Evolutionary conservation across 805 yeast genomes (phyloP), one percentile per base, ranked within the genome.

Genomic region (Candida anglica): DNA sequence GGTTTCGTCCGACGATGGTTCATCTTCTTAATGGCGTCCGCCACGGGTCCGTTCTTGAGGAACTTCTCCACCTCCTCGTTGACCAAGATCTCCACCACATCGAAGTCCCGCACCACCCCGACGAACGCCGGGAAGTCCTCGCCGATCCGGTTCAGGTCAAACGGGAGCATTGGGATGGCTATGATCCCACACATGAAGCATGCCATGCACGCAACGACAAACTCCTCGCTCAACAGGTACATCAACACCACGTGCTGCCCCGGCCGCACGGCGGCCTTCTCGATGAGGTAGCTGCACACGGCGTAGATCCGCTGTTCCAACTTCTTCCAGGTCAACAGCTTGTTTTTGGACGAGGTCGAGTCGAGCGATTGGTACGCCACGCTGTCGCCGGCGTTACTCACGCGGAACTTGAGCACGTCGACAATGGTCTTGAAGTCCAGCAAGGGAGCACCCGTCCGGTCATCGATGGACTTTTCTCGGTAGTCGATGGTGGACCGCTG

Each of bases 181-280:
- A 85, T 71, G 4, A 87, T 37, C 6, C 96, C 96, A 34, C 88
- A 74, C 36, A 81, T 60, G 54, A 91, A 74, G 53, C 98, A 91
- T 0, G 98, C 97, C 56, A 80, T 78, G 1, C 88, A 67, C 2
- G 95, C 86, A 19, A 86, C 77, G 4, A 82, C 76, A 50, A 77
- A 91, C 41, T 93, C 98, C 37, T 89, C 96, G 1, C 88, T 78
- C 29, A 91, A 73, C 0, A 95, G 82, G 53, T 86, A 88, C 81
- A 88, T 81, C 47, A 93, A 62, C 3, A 88, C 69, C 3, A 87
- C 91, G 42, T 71, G 66, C 34, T 83, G 85, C 0, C 95, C 95
- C 2, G 84, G 69, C 34, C 62, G 69, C 28, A 86, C 52, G 3
- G 71, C 64, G 1, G 77, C 72, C 56, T 86, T 89, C 28, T 75